Base-by-base conservation (phyloP, 2,329 filamentous ascomycete species). In the Stagonosporopsis vannaccii region DNA sequence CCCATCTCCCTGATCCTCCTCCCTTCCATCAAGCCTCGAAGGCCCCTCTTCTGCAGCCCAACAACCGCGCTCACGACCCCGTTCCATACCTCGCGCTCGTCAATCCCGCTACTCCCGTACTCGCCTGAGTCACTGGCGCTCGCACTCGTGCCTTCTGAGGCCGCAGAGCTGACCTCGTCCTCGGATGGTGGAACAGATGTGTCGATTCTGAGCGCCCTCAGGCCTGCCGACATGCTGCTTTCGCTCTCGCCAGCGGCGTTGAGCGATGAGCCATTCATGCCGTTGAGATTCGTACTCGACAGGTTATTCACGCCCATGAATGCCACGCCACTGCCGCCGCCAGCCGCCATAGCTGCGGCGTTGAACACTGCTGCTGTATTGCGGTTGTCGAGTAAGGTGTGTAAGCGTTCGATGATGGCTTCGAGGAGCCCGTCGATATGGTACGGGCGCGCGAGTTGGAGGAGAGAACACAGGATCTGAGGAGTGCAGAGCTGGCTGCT, bases 301-400 rank as follows among this genome's bases (percentile, higher is more conserved):
- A 68, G 58, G 22, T 69, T 67, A 40, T 73, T 73, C 13, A 71
- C 67, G 17, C 72, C 67, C 20, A 69, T 68, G 68, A 86, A 91
- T 49, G 90, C 88, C 25, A 94, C 91, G 43, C 91, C 90, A 43
- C 92, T 87, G 0, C 95, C 95, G 23, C 95, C 93, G 11, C 95
- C 95, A 1, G 95, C 95, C 0, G 93, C 95, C 95, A 98, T 98
- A 49, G 95, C 95, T 0, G 94, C 95, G 0, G 95, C 95, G 64
- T 99, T 99, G 81, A 99, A 99, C 0, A 99, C 93, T 6, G 95
- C 95, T 0, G 95, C 95, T 0, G 95, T 94, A 65, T 98, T 99
- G 42, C 94, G 86, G 43, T 91, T 95, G 74, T 99, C 95, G 4
- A 99, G 85, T 0, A 96, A 85, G 26, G 90, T 85, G 70, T 99